A percentile compares a stretch with the other conserved stretches of the same genome.
Conservation (phyloP, 2,329 filamentous ascomycete species). For the Pyrenochaeta sp. region DNA sequence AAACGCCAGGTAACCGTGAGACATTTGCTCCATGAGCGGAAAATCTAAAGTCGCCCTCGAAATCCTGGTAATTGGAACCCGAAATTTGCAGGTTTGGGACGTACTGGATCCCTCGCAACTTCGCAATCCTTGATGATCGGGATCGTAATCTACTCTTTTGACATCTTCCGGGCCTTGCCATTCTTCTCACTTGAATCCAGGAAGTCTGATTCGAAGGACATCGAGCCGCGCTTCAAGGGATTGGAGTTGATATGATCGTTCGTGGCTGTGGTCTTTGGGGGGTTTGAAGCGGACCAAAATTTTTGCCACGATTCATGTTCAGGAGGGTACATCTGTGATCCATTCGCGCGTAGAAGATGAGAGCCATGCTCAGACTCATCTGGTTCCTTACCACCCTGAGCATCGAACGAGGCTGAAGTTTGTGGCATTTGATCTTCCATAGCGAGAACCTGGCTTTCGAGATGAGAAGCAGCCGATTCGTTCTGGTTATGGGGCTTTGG, state of each 20-base stretch:
- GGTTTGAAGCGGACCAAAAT: background rate
- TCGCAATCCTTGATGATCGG: too few species aligned
- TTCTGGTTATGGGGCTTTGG: conserved; percentile 31
- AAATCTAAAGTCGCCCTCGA: too few species aligned
- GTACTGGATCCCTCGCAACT: too few species aligned
- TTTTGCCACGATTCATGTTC: too few species aligned
- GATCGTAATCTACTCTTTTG: too few species aligned
- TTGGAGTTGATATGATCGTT: background rate
- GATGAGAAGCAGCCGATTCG: conserved; percentile 28
- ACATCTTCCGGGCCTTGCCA: conserved; percentile 3
- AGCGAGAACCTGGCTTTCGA: conserved; percentile 29
- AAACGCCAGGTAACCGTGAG: too few species aligned
- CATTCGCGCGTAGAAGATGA: too few species aligned
- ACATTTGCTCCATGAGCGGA: too few species aligned
- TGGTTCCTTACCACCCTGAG: background rate
- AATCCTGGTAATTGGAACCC: too few species aligned
- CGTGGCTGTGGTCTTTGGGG: background rate
- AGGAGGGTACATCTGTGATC: too few species aligned
- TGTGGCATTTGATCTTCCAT: conserved; percentile 18
- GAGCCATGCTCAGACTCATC: too few species aligned
- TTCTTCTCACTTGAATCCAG: conserved; percentile 5
- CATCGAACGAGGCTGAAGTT: conserved; percentile 2
- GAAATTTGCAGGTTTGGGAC: too few species aligned
- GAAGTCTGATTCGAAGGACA: background rate
- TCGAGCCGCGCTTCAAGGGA: background rate